Conservation (phyloP, 305 asterid species). For the Fraxinus angustifolia region DNA sequence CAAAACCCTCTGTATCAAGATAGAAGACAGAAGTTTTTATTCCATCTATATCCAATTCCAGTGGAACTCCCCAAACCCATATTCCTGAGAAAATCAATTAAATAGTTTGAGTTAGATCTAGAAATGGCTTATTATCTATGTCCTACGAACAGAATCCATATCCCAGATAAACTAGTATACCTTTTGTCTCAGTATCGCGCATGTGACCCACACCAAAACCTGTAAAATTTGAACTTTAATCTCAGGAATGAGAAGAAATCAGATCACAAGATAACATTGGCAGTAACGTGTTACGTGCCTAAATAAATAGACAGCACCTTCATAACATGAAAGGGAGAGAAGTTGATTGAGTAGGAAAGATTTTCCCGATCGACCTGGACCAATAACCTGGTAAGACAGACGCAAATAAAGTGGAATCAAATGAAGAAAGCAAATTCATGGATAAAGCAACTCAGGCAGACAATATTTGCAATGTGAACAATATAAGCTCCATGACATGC, state of each 20-base stretch:
- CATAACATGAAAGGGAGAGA: conserved; percentile 87
- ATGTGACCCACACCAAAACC: conserved; percentile 99
- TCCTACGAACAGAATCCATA: neutral
- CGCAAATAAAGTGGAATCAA: conserved; percentile 12
- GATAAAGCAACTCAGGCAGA: neutral
- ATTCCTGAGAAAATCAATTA: conserved; percentile 49
- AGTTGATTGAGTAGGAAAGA: conserved; percentile 95
- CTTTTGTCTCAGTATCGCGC: conserved; percentile 98
- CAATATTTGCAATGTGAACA: neutral
- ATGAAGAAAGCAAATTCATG: neutral
- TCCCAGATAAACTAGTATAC: conserved; percentile 26
- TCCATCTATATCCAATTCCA: conserved; percentile 68
- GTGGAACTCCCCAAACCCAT: conserved; percentile 96
- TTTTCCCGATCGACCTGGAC: conserved; percentile 98
- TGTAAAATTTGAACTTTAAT: conserved; percentile 28
- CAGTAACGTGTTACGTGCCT: neutral
- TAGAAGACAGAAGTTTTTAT: conserved; percentile 84
- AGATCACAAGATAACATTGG: conserved; percentile 14
- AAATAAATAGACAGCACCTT: conserved; percentile 49
- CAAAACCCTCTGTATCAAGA: conserved; percentile 98
- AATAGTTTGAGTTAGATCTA: conserved; percentile 3
- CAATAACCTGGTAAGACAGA: conserved; percentile 64
- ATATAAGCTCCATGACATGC: neutral
- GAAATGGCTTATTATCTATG: neutral
- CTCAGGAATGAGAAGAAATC: neutral